These are phyloP conservation scores for Cladochytrium replicatum DNA, from an alignment of 192 early-diverging fungal genomes.

Conservation along the genomic window DNA sequence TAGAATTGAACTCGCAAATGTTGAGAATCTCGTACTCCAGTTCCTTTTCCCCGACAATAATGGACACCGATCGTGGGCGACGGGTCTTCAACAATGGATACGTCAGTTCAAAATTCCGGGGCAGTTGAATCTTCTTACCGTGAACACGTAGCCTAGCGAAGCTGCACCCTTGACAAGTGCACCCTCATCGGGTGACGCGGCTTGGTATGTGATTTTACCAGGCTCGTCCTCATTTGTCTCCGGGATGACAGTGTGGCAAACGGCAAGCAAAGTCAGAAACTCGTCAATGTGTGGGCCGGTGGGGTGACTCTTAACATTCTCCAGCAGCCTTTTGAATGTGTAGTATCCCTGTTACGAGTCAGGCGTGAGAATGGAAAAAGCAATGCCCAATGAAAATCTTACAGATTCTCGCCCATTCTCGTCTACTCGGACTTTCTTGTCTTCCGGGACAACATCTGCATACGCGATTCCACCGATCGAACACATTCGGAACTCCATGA, in stretches of 20 bases:
- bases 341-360: conserved; percentile 34
- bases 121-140: conserved; percentile 15
- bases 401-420: conserved; percentile 51
- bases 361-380: no score
- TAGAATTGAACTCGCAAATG: conserved; percentile 97
- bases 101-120: not conserved
- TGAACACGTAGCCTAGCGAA: conserved; percentile 42
- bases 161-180: conserved; percentile 69
- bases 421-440: conserved; percentile 65
- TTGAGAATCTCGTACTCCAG: conserved; percentile 83
- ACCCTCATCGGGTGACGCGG: conserved; percentile 93
- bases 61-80: conserved; percentile 39
- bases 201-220: conserved; percentile 78
- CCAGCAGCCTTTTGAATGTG: conserved; percentile 23
- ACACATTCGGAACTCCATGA: conserved; percentile 59
- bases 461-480: conserved; percentile 86
- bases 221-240: conserved; percentile 55
- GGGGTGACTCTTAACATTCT: conserved; percentile 23
- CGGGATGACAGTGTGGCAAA: conserved; percentile 99
- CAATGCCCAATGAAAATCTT: not conserved
- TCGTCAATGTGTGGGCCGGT: conserved; percentile 54
- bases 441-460: conserved; percentile 76
- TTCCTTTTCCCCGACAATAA: conserved; percentile 31
- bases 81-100: conserved; percentile 27
- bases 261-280: conserved; percentile 81